Percentiles rank a stretch among this genome's conserved stretches.
Conservation (phyloP, 2,329 filamentous ascomycete genomes). For the Eurotiales sp. region DNA sequence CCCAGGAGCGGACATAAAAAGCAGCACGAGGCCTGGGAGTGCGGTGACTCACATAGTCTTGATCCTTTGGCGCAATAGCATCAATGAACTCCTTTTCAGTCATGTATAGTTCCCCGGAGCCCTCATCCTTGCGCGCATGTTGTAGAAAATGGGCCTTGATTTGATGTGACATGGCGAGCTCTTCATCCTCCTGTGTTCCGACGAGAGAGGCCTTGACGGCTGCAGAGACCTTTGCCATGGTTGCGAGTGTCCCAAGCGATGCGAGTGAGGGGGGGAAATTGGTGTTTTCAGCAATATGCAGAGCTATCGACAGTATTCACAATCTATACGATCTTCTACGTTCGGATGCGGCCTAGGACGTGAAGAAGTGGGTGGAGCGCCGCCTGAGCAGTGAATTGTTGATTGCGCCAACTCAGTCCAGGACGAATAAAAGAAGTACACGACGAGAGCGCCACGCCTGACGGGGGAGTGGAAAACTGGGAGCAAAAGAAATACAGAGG, state of each 20-base stretch:
- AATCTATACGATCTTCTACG: neutral
- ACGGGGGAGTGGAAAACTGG: too few relatives aligned
- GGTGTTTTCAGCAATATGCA: too few relatives aligned
- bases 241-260: neutral
- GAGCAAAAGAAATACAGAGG: neutral
- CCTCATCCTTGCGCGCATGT: conserved; percentile 70
- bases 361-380: too few relatives aligned
- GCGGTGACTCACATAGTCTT: conserved; percentile 84
- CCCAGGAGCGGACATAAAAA: too few relatives aligned
- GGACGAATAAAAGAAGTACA: too few relatives aligned
- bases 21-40: too few relatives aligned
- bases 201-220: conserved; percentile 76
- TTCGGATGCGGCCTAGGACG: too few relatives aligned
- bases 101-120: conserved; percentile 75
- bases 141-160: conserved; percentile 71
- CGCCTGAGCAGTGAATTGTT: too few relatives aligned
- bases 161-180: conserved; percentile 66
- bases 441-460: too few relatives aligned
- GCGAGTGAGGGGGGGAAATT: too few relatives aligned
- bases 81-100: conserved; percentile 82
- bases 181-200: conserved; percentile 54
- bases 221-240: conserved; percentile 57
- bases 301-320: too few relatives aligned
- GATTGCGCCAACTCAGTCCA: too few relatives aligned
- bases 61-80: conserved; percentile 77